Evolutionary conservation across 106 monocot species (phyloP).

Genomic region (Dendrobium officinale): DNA sequence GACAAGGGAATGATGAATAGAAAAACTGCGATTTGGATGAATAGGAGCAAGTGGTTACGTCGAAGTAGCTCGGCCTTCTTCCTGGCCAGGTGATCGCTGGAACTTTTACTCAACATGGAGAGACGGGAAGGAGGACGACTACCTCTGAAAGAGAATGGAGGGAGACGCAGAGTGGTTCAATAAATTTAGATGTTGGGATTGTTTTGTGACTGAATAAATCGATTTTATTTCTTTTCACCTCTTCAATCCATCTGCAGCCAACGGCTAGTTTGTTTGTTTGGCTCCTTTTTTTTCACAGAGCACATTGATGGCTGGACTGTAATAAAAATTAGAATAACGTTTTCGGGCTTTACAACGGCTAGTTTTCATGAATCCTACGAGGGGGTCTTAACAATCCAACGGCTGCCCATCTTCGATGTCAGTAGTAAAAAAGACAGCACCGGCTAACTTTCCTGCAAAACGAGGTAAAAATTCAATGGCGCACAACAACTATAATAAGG

Average conservation of each 20-base stretch:
- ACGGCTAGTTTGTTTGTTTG: slow-evolving; percentile 3
- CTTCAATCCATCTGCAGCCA: not conserved
- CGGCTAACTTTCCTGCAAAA: too few relatives aligned
- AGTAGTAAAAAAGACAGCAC: too few relatives aligned
- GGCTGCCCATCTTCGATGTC: not conserved
- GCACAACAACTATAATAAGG: too few relatives aligned
- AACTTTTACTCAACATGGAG: slow-evolving; percentile 2
- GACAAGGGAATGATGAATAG: slow-evolving; percentile 1
- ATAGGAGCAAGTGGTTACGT: not conserved
- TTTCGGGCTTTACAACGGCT: not conserved
- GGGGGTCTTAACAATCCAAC: not conserved
- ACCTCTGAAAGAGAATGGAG: not conserved
- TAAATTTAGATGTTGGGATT: too few relatives aligned
- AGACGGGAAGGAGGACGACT: not conserved
- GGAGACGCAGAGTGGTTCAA: not conserved
- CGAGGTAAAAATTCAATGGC: too few relatives aligned
- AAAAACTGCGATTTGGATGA: not conserved
- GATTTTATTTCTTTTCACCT: not conserved
- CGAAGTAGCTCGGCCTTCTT: not conserved
- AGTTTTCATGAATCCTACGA: not conserved
- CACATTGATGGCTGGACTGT: not conserved
- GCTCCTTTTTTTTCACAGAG: not conserved
- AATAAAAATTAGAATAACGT: not conserved
- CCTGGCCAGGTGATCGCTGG: not conserved
- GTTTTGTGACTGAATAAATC: not conserved